These are phyloP conservation scores for Sporothrix globosa DNA, from an alignment of 2,329 filamentous ascomycete species.

Conservation along the genomic window DNA sequence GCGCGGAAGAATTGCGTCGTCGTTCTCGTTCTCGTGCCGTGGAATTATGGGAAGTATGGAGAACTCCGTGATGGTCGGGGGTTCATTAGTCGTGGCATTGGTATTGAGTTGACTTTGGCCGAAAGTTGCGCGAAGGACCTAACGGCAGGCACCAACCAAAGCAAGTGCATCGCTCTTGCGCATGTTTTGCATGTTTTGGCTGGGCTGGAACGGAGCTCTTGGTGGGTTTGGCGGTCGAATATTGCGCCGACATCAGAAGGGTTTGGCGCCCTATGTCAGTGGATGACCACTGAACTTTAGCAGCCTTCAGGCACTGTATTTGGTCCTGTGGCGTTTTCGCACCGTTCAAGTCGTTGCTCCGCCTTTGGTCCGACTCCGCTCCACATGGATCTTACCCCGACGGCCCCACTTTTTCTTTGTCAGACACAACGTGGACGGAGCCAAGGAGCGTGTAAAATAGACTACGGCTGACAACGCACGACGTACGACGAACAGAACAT, in stretches of 20 bases:
- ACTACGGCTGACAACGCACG: not conserved
- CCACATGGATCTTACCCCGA: not conserved
- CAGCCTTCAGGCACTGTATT: not conserved
- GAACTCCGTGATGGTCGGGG: not conserved
- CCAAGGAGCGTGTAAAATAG: not conserved
- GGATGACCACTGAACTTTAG: not conserved
- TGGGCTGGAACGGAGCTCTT: not conserved
- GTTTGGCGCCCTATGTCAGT: not conserved
- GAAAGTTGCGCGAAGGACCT: not conserved
- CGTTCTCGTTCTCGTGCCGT: not conserved
- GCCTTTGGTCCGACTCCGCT: conserved; percentile 13
- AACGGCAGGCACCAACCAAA: not conserved
- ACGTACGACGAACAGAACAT: no score
- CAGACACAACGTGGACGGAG: not conserved
- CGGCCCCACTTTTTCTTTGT: conserved; percentile 1
- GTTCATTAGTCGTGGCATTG: no score
- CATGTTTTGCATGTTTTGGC: not conserved
- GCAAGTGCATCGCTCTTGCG: not conserved
- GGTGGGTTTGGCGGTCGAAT: conserved; percentile 1
- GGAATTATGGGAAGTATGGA: not conserved
- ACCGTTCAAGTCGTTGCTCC: conserved; percentile 8
- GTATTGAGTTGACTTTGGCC: not conserved
- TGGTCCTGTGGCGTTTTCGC: not conserved
- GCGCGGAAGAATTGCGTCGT: not conserved
- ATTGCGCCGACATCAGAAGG: not conserved